Evolutionary conservation across 2,329 filamentous ascomycete genomes (phyloP).

Genomic region (Colletotrichum echinochloae): DNA sequence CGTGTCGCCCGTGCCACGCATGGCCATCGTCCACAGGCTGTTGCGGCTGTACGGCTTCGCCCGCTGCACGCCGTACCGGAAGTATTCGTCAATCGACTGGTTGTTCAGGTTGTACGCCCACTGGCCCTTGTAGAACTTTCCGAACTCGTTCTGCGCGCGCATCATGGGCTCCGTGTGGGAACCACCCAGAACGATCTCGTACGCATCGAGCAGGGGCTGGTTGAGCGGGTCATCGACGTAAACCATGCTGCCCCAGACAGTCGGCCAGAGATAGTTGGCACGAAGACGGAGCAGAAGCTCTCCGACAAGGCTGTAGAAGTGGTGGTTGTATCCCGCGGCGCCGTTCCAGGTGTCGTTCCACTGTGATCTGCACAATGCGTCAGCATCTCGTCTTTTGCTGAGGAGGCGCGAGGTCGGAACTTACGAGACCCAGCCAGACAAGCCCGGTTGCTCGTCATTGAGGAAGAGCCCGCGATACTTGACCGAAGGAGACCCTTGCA

Average conservation of each 20-base stretch:
- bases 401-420: slow-evolving; percentile 24
- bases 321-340: slow-evolving; percentile 63
- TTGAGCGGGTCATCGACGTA: slow-evolving; percentile 77
- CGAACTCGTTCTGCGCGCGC: slow-evolving; percentile 69
- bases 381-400: background rate
- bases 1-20: slow-evolving; percentile 78
- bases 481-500: slow-evolving; percentile 70
- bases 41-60: slow-evolving; percentile 74
- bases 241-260: slow-evolving; percentile 78
- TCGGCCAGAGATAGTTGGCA: slow-evolving; percentile 82
- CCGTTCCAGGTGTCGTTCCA: slow-evolving; percentile 59
- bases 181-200: slow-evolving; percentile 78
- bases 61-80: slow-evolving; percentile 73
- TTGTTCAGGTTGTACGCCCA: slow-evolving; percentile 81
- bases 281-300: slow-evolving; percentile 77
- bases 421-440: slow-evolving; percentile 72
- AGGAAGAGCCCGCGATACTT: slow-evolving; percentile 78
- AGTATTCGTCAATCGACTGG: slow-evolving; percentile 74
- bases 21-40: slow-evolving; percentile 74
- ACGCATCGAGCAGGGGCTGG: slow-evolving; percentile 78
- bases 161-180: slow-evolving; percentile 81
- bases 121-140: slow-evolving; percentile 65
- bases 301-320: slow-evolving; percentile 77
- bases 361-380: slow-evolving; percentile 44
- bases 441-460: slow-evolving; percentile 76